These are phyloP conservation scores for Trichoderma sp. DNA, from an alignment of 2,329 filamentous ascomycete genomes.

Conservation along the genomic window DNA sequence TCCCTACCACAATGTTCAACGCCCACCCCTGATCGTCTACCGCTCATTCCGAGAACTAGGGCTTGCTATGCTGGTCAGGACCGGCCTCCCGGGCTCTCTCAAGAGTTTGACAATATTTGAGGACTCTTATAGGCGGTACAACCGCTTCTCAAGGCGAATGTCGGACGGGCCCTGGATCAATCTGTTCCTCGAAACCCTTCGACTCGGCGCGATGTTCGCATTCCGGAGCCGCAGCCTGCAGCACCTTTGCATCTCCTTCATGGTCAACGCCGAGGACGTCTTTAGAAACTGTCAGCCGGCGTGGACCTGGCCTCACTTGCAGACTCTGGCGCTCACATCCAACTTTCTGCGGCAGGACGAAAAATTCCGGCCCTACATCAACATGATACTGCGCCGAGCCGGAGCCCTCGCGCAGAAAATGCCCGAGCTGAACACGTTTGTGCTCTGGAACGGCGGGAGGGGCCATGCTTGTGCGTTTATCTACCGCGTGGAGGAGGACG, in stretches of 20 bases:
- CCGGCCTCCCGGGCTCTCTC: constrained; percentile 34
- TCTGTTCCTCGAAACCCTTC: constrained; percentile 10
- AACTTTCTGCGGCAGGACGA: constrained; percentile 32
- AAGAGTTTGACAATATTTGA: constrained; percentile 37
- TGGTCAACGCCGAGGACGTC: constrained; percentile 36
- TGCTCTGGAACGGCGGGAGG: constrained; percentile 41
- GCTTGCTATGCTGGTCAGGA: constrained; percentile 11
- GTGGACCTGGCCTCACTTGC: constrained; percentile 35
- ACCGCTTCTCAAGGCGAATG: constrained; percentile 20
- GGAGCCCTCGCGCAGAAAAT: constrained; percentile 35
- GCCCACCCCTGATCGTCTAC: background rate
- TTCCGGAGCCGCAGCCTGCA: constrained; percentile 35
- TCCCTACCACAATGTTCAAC: constrained; percentile 29
- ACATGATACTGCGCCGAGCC: constrained; percentile 35
- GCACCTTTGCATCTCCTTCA: constrained; percentile 37
- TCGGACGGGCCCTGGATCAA: background rate
- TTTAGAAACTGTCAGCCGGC: constrained; percentile 27
- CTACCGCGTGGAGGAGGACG: constrained; percentile 34
- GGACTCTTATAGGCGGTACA: constrained; percentile 34
- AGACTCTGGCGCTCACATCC: constrained; percentile 41
- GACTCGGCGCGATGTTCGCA: background rate
- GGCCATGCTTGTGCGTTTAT: constrained; percentile 41
- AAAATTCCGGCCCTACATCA: constrained; percentile 30
- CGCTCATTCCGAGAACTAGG: constrained; percentile 28
- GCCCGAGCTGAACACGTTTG: constrained; percentile 39